Conservation (phyloP, 352 stramenopile genomes). For the Phytophthora fragariaefolia region DNA sequence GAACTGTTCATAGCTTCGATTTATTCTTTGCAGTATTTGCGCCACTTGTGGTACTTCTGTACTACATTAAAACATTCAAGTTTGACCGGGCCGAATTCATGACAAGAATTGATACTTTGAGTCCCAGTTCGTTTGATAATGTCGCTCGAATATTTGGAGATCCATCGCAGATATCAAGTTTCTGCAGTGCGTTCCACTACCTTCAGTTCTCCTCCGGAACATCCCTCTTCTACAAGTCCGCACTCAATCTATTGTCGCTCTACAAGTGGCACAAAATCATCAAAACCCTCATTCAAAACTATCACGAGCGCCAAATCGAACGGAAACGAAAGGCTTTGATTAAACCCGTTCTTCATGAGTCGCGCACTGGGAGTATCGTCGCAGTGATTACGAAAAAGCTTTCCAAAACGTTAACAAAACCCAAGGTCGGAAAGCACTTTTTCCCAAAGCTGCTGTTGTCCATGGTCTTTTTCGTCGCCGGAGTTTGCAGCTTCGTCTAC, state of each 20-base stretch:
- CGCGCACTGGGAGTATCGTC: constrained; percentile 9
- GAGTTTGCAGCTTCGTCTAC: constrained; percentile 36
- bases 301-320: constrained; percentile 25
- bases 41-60: constrained; percentile 45
- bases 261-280: constrained; percentile 64
- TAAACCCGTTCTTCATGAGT: neutral
- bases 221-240: constrained; percentile 45
- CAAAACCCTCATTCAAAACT: constrained; percentile 40
- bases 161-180: constrained; percentile 43
- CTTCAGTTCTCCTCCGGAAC: constrained; percentile 32
- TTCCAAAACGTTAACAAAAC: neutral
- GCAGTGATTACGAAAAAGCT: constrained; percentile 13
- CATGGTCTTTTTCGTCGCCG: constrained; percentile 36
- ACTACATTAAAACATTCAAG: constrained; percentile 43
- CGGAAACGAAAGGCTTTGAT: constrained; percentile 17
- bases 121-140: constrained; percentile 33
- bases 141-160: constrained; percentile 48
- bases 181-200: constrained; percentile 46
- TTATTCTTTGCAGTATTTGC: constrained; percentile 63
- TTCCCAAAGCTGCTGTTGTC: constrained; percentile 40
- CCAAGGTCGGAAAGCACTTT: constrained; percentile 23
- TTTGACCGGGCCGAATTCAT: constrained; percentile 43
- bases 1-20: constrained; percentile 35
- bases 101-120: constrained; percentile 32
- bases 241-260: constrained; percentile 44